These are phyloP conservation scores for Circinella umbellata DNA, from an alignment of 371 early-diverging fungal genomes.

Conservation along the genomic window DNA sequence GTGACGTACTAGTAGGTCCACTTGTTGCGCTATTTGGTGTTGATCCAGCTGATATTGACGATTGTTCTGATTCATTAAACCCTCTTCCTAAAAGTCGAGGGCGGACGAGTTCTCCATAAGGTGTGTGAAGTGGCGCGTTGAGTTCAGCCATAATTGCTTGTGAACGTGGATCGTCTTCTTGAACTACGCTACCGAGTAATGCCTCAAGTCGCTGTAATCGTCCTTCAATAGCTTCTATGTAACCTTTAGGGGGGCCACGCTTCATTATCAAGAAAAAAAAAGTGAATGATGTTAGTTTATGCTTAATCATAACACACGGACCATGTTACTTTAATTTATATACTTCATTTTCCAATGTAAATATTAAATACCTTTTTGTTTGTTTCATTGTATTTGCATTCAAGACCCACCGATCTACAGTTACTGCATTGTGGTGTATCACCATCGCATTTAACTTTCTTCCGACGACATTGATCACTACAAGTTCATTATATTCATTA, in stretches of 20 bases:
- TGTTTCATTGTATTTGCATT: slow-evolving; percentile 47
- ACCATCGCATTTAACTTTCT: slow-evolving; percentile 72
- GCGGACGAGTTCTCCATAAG: slow-evolving; percentile 47
- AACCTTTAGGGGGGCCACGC: slow-evolving; percentile 75
- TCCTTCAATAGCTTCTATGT: slow-evolving; percentile 76
- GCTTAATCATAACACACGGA: background rate
- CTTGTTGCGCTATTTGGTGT: background rate
- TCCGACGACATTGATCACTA: slow-evolving; percentile 62
- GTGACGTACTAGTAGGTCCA: background rate
- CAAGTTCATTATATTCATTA: background rate
- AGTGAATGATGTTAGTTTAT: slow-evolving; percentile 4
- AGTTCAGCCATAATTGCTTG: slow-evolving; percentile 62
- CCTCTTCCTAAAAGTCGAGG: slow-evolving; percentile 36
- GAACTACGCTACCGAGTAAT: slow-evolving; percentile 60
- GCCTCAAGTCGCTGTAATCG: slow-evolving; percentile 70
- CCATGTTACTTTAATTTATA: too few species aligned
- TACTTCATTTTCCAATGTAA: background rate
- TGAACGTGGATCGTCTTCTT: slow-evolving; percentile 61
- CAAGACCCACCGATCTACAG: slow-evolving; percentile 31
- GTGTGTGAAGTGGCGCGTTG: slow-evolving; percentile 54
- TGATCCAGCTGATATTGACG: slow-evolving; percentile 15
- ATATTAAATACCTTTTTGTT: slow-evolving; percentile 41
- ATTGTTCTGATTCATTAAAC: slow-evolving; percentile 25
- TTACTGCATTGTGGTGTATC: slow-evolving; percentile 50
- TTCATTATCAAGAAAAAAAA: slow-evolving; percentile 18